These are phyloP conservation scores for Terana coerulea DNA, from an alignment of 768 basidiomycete genomes.

Conservation along the genomic window DNA sequence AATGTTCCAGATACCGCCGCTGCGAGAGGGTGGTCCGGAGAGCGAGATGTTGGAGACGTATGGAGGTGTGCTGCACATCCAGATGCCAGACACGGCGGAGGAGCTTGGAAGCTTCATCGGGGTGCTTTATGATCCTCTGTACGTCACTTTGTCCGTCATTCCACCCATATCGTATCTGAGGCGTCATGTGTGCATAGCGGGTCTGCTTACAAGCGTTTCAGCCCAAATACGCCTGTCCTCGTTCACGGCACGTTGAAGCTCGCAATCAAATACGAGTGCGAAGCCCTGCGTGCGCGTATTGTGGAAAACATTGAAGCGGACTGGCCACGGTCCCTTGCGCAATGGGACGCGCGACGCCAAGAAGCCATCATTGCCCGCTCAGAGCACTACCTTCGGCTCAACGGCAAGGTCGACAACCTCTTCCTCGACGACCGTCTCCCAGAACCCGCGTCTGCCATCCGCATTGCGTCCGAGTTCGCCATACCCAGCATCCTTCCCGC, in stretches of 20 bases:
- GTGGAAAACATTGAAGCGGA: conserved; percentile 30
- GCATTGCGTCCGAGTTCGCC: conserved; percentile 24
- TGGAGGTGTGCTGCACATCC: conserved; percentile 26
- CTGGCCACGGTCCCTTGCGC: conserved; percentile 32
- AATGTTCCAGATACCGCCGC: conserved; percentile 25
- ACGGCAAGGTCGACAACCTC: conserved; percentile 24
- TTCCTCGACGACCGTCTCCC: conserved; percentile 30
- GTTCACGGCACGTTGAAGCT: conserved; percentile 30
- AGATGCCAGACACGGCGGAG: conserved; percentile 27
- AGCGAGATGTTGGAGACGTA: conserved; percentile 20
- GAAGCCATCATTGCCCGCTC: conserved; percentile 26
- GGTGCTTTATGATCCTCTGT: conserved; percentile 28
- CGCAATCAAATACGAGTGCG: conserved; percentile 34
- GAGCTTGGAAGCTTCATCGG: conserved; percentile 24
- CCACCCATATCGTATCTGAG: neutral
- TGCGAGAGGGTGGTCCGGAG: conserved; percentile 8
- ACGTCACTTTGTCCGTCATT: conserved; percentile 11
- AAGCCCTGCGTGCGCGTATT: conserved; percentile 28
- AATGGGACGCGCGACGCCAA: conserved; percentile 27
- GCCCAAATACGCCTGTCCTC: conserved; percentile 29
- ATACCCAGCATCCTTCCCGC: conserved; percentile 27
- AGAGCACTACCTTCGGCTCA: conserved; percentile 24
- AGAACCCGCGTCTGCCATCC: conserved; percentile 27
- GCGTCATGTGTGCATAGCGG: conserved; percentile 14
- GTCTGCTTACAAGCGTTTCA: conserved; percentile 27